Evolutionary conservation across 176 grass and related monocot species (phyloP), one percentile per base, ranked within the genome.

Genomic region (Pontederia crassipes): DNA sequence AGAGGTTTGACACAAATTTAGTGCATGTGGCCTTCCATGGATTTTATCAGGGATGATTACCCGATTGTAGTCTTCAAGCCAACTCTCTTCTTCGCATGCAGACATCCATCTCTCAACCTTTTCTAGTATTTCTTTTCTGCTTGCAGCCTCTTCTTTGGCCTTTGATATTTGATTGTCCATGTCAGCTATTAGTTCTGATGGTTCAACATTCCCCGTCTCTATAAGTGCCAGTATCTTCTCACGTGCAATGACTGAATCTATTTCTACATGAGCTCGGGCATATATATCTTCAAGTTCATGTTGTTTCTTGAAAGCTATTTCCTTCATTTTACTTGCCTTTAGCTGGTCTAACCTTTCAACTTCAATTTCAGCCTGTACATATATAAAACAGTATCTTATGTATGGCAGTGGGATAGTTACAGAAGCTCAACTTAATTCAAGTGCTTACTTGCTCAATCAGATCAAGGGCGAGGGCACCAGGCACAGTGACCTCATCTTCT

Each of bases 101-200:
- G 94, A 98, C 94, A 93, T 93, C 94, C 94, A 98, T 78, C 75
- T 79, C 71, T 98, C 94, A 54, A 98, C 88, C 54, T 86, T 98
- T 64, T 98, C 94, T 54, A 98, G 81, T 77, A 98, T 93, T 58
- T 98, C 94, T 71, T 98, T 93, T 73, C 94, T 84, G 52, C 94
- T 98, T 58, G 89, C 51, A 70, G 94, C 79, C 73, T 93, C 94
- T 82, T 98, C 94, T 80, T 98, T 98, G 28, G 94, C 88, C 85
- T 86, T 85, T 55, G 84, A 32, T 74, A 98, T 93, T 58, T 93
- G 77, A 64, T 77, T 62, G 58, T 98, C 94, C 88, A 98, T 93
- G 63, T 98, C 94, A 4, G 94, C 94, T 47, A 98, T 85, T 54
- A 98, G 65, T 68, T 98, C 94, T 73, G 85, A 93, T 26, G 94